Evolutionary conservation across 2,329 filamentous ascomycete genomes (phyloP).

Genomic region (Ophiostoma tasmaniense): DNA sequence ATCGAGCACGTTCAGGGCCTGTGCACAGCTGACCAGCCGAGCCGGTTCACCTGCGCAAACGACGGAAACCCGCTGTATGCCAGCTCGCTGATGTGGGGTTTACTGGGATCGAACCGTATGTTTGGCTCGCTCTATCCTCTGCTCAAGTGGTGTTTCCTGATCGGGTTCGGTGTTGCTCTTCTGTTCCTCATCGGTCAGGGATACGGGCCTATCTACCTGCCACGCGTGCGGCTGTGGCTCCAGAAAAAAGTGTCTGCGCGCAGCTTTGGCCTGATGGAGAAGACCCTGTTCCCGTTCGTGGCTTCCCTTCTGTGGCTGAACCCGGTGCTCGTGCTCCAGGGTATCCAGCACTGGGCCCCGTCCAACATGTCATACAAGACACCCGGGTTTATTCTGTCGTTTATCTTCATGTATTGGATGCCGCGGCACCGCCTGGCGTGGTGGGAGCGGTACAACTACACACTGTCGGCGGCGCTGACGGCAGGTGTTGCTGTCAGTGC

Average conservation of each 20-base stretch:
- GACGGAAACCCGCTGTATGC: slow-evolving; percentile 53
- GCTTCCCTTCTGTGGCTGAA: slow-evolving; percentile 57
- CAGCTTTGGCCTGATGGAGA: slow-evolving; percentile 34
- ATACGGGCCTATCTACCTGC: slow-evolving; percentile 30
- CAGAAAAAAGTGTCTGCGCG: slow-evolving; percentile 25
- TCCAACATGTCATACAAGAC: slow-evolving; percentile 64
- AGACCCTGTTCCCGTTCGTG: slow-evolving; percentile 53
- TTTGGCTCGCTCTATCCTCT: slow-evolving; percentile 58
- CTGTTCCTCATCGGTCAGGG: slow-evolving; percentile 30
- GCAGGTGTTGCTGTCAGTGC: slow-evolving; percentile 59
- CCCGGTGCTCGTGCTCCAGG: slow-evolving; percentile 60
- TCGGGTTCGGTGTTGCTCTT: slow-evolving; percentile 41
- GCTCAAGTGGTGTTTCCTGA: slow-evolving; percentile 63
- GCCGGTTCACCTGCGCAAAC: slow-evolving; percentile 49
- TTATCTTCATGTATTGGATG: slow-evolving; percentile 60
- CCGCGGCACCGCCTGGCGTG: slow-evolving; percentile 57
- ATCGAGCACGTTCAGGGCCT: slow-evolving; percentile 53
- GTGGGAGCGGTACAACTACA: slow-evolving; percentile 74
- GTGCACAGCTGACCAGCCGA: slow-evolving; percentile 45
- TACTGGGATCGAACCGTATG: slow-evolving; percentile 61
- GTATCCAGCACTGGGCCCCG: slow-evolving; percentile 54
- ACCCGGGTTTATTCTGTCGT: slow-evolving; percentile 59
- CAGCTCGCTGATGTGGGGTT: slow-evolving; percentile 63
- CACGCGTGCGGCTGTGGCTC: slow-evolving; percentile 28
- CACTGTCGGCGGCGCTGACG: slow-evolving; percentile 63